These are phyloP conservation scores for Plasmodium adleri DNA, from an alignment of 169 alveolate genomes.

Conservation along the genomic window DNA sequence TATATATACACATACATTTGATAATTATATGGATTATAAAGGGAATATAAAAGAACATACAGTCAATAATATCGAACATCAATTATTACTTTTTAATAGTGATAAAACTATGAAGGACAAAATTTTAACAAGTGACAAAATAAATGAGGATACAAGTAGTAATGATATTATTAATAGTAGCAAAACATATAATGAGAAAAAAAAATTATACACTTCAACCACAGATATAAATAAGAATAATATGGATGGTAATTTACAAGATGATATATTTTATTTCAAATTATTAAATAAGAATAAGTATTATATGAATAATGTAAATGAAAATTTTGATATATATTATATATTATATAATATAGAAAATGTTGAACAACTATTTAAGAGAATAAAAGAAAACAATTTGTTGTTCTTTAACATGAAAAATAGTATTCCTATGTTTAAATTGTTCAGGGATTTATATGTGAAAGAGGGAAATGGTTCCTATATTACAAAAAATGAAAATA, in stretches of 20 bases:
- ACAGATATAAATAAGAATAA: not conserved
- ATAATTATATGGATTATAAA: not conserved
- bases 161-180: not conserved
- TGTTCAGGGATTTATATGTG: too few relatives aligned
- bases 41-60: conserved; percentile 3
- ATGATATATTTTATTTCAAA: not conserved
- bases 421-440: not conserved
- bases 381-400: not conserved
- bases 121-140: not conserved
- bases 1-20: not conserved
- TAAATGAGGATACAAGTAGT: not conserved
- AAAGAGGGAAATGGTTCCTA: too few relatives aligned
- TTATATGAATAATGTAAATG: not conserved
- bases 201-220: not conserved
- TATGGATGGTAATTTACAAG: not conserved
- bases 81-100: conserved; percentile 4
- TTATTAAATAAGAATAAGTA: not conserved
- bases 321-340: not conserved
- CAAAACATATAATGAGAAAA: not conserved
- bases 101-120: conserved; percentile 1
- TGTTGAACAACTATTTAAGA: conserved; percentile 19
- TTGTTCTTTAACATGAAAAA: not conserved
- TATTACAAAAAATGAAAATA: too few relatives aligned
- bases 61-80: not conserved
- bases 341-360: not conserved